Conservation (phyloP, 2,329 filamentous ascomycete genomes). For the Sarocladiaceae sp. region DNA sequence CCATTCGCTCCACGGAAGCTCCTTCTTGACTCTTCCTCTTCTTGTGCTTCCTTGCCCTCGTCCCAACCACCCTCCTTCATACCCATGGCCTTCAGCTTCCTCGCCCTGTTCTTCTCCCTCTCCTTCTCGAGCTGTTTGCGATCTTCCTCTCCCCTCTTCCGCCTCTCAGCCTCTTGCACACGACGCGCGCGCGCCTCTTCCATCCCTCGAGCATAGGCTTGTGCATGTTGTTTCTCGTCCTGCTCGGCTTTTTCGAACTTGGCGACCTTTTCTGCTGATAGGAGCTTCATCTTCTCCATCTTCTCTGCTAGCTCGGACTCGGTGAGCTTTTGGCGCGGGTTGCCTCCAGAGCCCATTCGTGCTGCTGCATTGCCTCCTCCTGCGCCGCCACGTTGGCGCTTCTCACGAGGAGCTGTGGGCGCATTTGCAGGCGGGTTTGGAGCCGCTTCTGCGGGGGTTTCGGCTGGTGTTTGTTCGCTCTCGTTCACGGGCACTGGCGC, state of each 20-base stretch:
- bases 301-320: constrained; percentile 54
- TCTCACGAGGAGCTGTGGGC: constrained; percentile 22
- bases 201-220: constrained; percentile 50
- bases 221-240: constrained; percentile 52
- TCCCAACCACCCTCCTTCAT: constrained; percentile 54
- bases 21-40: constrained; percentile 35
- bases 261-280: constrained; percentile 53
- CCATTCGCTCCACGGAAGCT: constrained; percentile 40
- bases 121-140: constrained; percentile 52
- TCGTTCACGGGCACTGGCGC: too few relatives aligned
- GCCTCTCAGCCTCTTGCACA: constrained; percentile 48
- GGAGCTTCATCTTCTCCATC: constrained; percentile 57
- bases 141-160: constrained; percentile 48
- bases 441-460: constrained; percentile 16
- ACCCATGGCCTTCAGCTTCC: constrained; percentile 57
- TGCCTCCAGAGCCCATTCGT: constrained; percentile 50
- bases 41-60: constrained; percentile 46
- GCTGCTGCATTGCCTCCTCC: constrained; percentile 28
- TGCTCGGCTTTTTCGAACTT: constrained; percentile 55
- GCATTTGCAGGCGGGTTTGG: constrained; percentile 25
- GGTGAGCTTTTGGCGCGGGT: constrained; percentile 57
- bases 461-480: constrained; percentile 11
- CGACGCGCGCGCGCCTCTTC: constrained; percentile 50
- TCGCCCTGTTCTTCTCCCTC: constrained; percentile 54
- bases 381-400: constrained; percentile 3